Base-by-base conservation (phyloP, 2,329 filamentous ascomycete genomes). In the Phaeomoniella chlamydospora region DNA sequence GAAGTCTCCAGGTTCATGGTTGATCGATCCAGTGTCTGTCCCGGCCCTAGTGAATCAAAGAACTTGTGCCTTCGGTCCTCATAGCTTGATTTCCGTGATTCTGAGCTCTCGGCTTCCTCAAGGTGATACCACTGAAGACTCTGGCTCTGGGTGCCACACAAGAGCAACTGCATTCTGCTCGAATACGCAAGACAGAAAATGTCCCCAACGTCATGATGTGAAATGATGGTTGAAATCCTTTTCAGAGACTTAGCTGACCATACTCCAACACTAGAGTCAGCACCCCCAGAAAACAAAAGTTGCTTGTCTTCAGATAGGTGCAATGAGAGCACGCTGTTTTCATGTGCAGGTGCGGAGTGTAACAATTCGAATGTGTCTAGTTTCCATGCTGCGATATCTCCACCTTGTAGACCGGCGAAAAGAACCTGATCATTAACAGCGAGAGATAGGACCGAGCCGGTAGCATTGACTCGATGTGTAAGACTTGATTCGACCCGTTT, bases 111-210 rank as follows among this genome's bases (percentile, higher is more conserved):
- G 19, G 18, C 18, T 13, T 11, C 4, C 9, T n/a, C n/a, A n/a
- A 35, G 29, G 10, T 4, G 39, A 29, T 57, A 69, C 67, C 34
- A 36, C 52, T 94, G 87, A 36, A 94, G 90, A 29, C 80, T 85
- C 5, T 86, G 90, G 52, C 96, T 94, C 53, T 96, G 90, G 1
- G 86, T 84, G 39, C 90, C 90, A 31, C 94, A 72, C 55, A 94
- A 96, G 3, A 94, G 70, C 0, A 81, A 93, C 45, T 88, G 73
- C 48, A 84, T 68, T 45, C 76, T 70, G 4, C 75, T 63, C 3
- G 86, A 94, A 56, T 93, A 94, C 1, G 80, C 80, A n/a, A 94
- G 78, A 47, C 85, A 93, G 55, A 96, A 96, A 40, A 98, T 76
- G 60, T 98, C 90, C 40, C 90, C 90, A 29, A 94, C 82, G 48